Percentiles rank a stretch among this genome's conserved stretches.
Conservation (phyloP, 2,329 filamentous ascomycete species). For the Nemania sp. region DNA sequence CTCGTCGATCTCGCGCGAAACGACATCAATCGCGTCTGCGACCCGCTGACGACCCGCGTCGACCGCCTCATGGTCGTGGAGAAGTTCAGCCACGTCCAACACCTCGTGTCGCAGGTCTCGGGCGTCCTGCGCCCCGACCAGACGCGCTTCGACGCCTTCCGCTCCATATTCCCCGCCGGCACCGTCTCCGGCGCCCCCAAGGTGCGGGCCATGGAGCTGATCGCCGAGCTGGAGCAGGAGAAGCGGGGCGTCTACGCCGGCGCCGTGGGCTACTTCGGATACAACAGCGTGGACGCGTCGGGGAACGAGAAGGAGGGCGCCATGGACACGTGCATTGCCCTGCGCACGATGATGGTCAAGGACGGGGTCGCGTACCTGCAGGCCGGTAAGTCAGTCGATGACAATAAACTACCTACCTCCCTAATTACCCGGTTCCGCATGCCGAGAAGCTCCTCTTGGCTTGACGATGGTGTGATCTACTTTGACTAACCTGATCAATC, state of each 20-base stretch:
- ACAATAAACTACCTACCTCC: no score
- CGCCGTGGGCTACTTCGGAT: conserved; percentile 96
- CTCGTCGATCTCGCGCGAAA: conserved; percentile 94
- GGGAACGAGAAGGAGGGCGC: conserved; percentile 73
- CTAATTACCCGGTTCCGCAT: neutral
- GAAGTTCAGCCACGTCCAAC: conserved; percentile 95
- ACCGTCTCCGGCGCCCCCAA: conserved; percentile 96
- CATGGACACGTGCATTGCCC: conserved; percentile 83
- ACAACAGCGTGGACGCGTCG: conserved; percentile 69
- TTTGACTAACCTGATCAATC: neutral
- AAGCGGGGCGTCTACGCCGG: conserved; percentile 95
- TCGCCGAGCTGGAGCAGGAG: conserved; percentile 90
- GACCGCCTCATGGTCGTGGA: conserved; percentile 94
- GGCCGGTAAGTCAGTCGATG: conserved; percentile 54
- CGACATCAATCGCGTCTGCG: conserved; percentile 94
- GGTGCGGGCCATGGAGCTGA: conserved; percentile 95
- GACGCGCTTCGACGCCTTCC: conserved; percentile 93
- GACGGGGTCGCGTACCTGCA: conserved; percentile 91
- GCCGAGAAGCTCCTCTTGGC: neutral
- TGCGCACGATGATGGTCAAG: conserved; percentile 94
- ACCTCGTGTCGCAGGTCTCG: conserved; percentile 93
- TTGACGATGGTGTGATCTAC: neutral
- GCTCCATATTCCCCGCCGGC: conserved; percentile 94
- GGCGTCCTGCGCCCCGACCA: conserved; percentile 82
- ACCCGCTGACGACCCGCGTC: conserved; percentile 85